Evolutionary conservation across 345 rosid species (phyloP), one percentile per base, ranked within the genome.

Genomic region (Erysimum cheiranthoides): DNA sequence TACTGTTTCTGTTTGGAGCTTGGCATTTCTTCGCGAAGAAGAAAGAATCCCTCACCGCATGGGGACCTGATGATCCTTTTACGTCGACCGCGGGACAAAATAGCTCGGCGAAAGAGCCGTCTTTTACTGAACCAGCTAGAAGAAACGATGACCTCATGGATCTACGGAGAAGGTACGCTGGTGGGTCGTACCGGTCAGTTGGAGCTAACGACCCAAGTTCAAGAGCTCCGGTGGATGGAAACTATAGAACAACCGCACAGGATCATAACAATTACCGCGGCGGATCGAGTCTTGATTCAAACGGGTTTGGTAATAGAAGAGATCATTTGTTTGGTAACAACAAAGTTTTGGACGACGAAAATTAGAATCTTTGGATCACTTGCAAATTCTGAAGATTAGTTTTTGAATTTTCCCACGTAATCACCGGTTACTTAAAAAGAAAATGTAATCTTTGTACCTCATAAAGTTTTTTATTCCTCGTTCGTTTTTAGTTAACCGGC

Each of bases 11-110:
- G n/a, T 90, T 92, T 43, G 93, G 87, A 42, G 92, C 96, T 10
- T 95, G 99, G 97, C 91, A 90, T 56, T 90, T 95, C 68, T 95
- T 95, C 21, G 92, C 99, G 6, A 92, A 92, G 96, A 95, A 95
- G 88, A 92, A 95, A 82, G 97, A 92, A 46, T 90, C 88, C 0
- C 86, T 90, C 36, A 90, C 96, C 0, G 89, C 97, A 0, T 92
- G 97, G 96, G 99, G 97, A 69, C 86, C 96, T 0, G 95, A 92
- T 39, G 97, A 94, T 69, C 96, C 96, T 6, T 94, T 94, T 53
- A 82, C 77, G 67, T 84, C 95, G 1, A 52, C 87, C 4, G 84
- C 88, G 0, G 83, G 86, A 5, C 68, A 84, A 46, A 93, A 71
- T 61, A 75, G 88, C 2, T 69, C 77, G 60, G 51, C 73, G 28